phyloP scores from a whole-genome alignment of 495 filamentous ascomycete species.

The Neurospora terricola region DNA sequence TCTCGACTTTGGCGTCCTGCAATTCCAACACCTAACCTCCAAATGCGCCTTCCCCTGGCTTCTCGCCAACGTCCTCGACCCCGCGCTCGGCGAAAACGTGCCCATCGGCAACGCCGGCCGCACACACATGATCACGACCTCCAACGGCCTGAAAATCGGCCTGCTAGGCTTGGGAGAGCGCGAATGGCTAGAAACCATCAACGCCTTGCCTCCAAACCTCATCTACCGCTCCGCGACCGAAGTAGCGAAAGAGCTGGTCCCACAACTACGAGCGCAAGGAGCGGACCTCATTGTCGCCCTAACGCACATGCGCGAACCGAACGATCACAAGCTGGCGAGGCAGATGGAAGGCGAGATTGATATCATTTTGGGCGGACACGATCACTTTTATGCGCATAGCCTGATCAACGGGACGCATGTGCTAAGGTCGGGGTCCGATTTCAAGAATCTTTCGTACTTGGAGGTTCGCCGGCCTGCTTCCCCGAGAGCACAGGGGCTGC shows the following conservation, averaged over 20 bases:
- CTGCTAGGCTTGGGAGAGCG: conserved; percentile 74
- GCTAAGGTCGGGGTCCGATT: conserved; percentile 76
- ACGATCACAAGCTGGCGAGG: conserved; percentile 70
- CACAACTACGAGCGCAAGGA: conserved; percentile 59
- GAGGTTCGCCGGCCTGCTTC: conserved; percentile 51
- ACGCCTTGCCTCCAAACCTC: conserved; percentile 67
- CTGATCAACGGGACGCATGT: conserved; percentile 70
- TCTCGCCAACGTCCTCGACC: conserved; percentile 74
- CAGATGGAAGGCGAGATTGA: conserved; percentile 56
- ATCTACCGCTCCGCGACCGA: conserved; percentile 67
- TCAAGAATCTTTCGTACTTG: conserved; percentile 83
- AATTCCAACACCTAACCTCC: conserved; percentile 59
- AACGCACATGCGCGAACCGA: conserved; percentile 79
- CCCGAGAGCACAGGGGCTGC: too few species aligned
- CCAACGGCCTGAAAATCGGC: conserved; percentile 78
- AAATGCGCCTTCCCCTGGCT: conserved; percentile 86
- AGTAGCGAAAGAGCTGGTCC: conserved; percentile 61
- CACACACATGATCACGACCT: conserved; percentile 61
- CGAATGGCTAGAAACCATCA: conserved; percentile 77
- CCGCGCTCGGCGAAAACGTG: conserved; percentile 56
- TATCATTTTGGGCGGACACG: conserved; percentile 79
- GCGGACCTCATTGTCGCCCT: conserved; percentile 73
- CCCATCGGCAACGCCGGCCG: conserved; percentile 61
- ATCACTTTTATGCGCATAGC: conserved; percentile 75
- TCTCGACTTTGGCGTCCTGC: conserved; percentile 81